phyloP scores from a whole-genome alignment of 306 rosid species.

The Cucurbita moschata region DNA sequence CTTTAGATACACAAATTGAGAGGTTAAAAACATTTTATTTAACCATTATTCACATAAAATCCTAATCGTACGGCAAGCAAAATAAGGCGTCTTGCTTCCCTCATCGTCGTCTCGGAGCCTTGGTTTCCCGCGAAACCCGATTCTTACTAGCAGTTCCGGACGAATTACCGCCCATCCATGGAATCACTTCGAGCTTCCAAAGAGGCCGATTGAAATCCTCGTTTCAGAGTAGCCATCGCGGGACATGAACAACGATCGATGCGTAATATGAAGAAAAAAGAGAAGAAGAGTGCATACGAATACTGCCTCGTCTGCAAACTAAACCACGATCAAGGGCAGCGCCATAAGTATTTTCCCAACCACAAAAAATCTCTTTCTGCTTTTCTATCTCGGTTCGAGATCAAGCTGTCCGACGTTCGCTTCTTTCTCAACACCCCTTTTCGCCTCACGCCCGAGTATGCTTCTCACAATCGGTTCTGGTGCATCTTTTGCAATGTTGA shows the following conservation, averaged over 20 bases:
- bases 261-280: conserved; percentile 5
- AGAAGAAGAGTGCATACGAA: conserved; percentile 41
- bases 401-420: conserved; percentile 49
- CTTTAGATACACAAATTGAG: no score
- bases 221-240: neutral
- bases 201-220: conserved; percentile 13
- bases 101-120: neutral
- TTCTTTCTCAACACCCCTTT: conserved; percentile 46
- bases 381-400: conserved; percentile 58
- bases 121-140: neutral
- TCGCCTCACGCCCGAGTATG: conserved; percentile 30
- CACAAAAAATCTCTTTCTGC: conserved; percentile 59
- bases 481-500: conserved; percentile 64
- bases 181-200: neutral
- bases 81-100: neutral
- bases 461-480: conserved; percentile 61
- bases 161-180: neutral
- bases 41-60: no score
- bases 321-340: conserved; percentile 63
- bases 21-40: no score
- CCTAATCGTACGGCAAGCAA: no score
- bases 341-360: conserved; percentile 77
- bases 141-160: neutral
- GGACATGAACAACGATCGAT: neutral
- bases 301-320: conserved; percentile 66